Base-by-base conservation (phyloP, 495 filamentous ascomycete species). In the Aspergillus funiculosus region DNA sequence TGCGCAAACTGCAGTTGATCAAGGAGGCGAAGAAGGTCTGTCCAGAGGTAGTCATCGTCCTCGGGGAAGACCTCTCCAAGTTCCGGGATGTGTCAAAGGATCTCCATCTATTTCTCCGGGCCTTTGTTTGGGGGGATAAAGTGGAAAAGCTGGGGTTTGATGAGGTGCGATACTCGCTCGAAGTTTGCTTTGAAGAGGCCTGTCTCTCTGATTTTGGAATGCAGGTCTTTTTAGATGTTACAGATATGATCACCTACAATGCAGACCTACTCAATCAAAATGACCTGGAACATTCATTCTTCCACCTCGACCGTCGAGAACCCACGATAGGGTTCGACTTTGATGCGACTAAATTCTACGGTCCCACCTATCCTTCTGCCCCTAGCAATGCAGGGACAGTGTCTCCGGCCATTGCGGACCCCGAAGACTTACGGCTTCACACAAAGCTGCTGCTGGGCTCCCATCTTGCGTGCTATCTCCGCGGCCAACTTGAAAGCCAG, bases 71-170 rank as follows among this genome's bases (percentile, higher is more conserved):
- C 54, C 68, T 96, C 44, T 82, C 87, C 11, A 79, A 75, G 13
- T 95, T 95, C 56, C 80, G 90, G 22, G 76, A 94, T 74, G 86
- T 79, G 1, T 94, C 87, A 14, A 94, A 94, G 62, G 72, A 73
- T 26, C 74, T 92, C 7, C 94, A 85, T 60, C 65, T 70, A 14
- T 82, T 87, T 43, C 67, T 94, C 8, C 75, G 80, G 24, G 58
- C 64, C 19, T 83, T 82, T 54, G 76, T 82, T 1, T 94, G 89
- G 89, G 84, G 74, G 43, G 76, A 69, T 28, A 82, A 76, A 45
- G 78, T 84, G 0, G 89, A 96, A 62, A 76, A 81, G 15, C 68
- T 96, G 6, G 90, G 90, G 0, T 85, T 96, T 32, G 90, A 96
- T 62, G 90, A 96, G 72, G 77, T 79, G 53, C 29, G 64, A 18